Conservation (phyloP, 2,329 filamentous ascomycete genomes). For the Epichloe gansuensis region DNA sequence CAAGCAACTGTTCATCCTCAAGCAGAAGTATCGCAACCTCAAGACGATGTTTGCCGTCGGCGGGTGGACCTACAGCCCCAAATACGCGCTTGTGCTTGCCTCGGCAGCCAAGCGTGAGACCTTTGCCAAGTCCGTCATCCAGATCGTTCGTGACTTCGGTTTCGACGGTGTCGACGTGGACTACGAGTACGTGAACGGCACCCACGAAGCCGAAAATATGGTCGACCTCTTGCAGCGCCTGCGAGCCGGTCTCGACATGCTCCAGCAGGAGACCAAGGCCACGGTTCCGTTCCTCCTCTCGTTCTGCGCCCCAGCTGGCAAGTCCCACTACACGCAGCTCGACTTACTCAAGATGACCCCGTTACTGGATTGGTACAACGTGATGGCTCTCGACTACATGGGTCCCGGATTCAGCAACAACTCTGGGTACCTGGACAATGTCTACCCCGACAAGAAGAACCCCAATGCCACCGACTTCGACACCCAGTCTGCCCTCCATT, state of each 20-base stretch:
- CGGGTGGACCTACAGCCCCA: conserved; percentile 60
- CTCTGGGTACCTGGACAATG: conserved; percentile 58
- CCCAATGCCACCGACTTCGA: conserved; percentile 53
- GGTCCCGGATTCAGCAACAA: conserved; percentile 48
- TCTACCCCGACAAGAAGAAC: conserved; percentile 42
- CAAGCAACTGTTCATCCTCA: conserved; percentile 66
- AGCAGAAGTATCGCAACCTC: conserved; percentile 62
- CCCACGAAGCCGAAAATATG: conserved; percentile 27
- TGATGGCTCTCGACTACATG: conserved; percentile 61
- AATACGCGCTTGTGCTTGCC: conserved; percentile 50
- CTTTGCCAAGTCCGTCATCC: conserved; percentile 59
- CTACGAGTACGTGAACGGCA: conserved; percentile 39
- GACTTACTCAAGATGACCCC: conserved; percentile 40
- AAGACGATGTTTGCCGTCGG: conserved; percentile 72
- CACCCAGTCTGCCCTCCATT: conserved; percentile 50
- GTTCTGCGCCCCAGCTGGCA: conserved; percentile 36
- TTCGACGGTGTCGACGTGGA: conserved; percentile 46
- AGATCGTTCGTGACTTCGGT: conserved; percentile 55
- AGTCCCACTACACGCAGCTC: conserved; percentile 36
- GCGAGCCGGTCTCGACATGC: conserved; percentile 30
- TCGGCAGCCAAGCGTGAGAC: conserved; percentile 45
- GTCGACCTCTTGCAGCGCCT: conserved; percentile 30
- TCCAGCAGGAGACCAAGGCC: conserved; percentile 25
- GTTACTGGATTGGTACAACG: conserved; percentile 45
- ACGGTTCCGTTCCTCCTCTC: conserved; percentile 37